These are phyloP conservation scores for Zygotorulaspora mrakii DNA, from an alignment of 1,139 yeast species.

Conservation along the genomic window DNA sequence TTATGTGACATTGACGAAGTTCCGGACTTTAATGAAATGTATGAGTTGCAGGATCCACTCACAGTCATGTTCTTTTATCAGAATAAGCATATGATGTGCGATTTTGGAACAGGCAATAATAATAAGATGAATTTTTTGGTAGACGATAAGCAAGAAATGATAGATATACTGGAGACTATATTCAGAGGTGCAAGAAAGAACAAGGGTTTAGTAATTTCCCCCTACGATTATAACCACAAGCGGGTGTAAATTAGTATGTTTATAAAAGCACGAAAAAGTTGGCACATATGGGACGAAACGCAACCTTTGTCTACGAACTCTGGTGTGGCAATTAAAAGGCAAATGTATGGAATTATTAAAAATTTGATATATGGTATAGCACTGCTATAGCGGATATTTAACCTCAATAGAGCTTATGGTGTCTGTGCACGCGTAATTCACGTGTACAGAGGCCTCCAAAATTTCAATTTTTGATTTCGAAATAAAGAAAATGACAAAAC, in stretches of 20 bases:
- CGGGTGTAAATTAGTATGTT: conserved; percentile 18
- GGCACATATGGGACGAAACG: too few species aligned
- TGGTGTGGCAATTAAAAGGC: too few species aligned
- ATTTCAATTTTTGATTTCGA: conserved; percentile 1
- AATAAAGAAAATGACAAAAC: conserved; percentile 14
- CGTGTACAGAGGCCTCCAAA: background rate
- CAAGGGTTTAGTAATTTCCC: conserved; percentile 85
- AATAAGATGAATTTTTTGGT: conserved; percentile 82
- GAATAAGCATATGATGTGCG: conserved; percentile 97
- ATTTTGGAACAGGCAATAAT: conserved; percentile 96
- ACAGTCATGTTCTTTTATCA: conserved; percentile 90
- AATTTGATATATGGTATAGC: too few species aligned
- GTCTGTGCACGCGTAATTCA: too few species aligned
- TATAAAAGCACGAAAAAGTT: too few species aligned
- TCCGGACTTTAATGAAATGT: conserved; percentile 89
- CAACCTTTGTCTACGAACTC: too few species aligned
- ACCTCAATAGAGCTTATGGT: too few species aligned
- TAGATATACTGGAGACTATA: conserved; percentile 85
- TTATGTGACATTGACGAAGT: conserved; percentile 86
- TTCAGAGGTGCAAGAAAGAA: conserved; percentile 92
- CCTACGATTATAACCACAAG: conserved; percentile 41
- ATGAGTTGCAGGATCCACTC: conserved; percentile 86
- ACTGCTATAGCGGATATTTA: too few species aligned
- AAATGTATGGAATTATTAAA: too few species aligned
- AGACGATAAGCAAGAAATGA: conserved; percentile 80